Conservation (phyloP, 441 rosid genomes). For the Melianthus villosus region DNA sequence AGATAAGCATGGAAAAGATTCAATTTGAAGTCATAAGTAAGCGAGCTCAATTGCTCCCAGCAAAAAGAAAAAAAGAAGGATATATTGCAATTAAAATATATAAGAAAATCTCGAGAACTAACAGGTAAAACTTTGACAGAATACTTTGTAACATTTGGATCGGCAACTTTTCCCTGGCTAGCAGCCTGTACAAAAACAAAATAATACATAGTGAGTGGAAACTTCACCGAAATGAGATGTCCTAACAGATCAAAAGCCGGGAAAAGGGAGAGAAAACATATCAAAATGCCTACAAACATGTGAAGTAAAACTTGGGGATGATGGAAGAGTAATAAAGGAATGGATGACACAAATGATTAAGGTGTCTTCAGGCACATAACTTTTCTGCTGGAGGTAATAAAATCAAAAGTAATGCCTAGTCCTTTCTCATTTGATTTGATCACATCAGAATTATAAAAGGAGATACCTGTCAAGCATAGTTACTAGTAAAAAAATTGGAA, state of each 20-base stretch:
- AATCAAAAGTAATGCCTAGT: no score
- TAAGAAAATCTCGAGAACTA: slow-evolving; percentile 18
- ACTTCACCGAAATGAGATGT: background rate
- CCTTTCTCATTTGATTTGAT: no score
- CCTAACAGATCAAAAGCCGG: background rate
- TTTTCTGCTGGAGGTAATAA: no score
- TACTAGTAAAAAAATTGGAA: no score
- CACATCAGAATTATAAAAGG: no score
- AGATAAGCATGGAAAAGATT: background rate
- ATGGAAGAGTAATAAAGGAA: background rate
- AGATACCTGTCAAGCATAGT: no score
- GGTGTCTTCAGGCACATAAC: background rate
- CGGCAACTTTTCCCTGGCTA: slow-evolving; percentile 39
- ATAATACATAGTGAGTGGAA: slow-evolving; percentile 2
- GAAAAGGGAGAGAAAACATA: background rate
- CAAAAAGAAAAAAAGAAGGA: background rate
- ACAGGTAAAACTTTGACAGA: slow-evolving; percentile 79
- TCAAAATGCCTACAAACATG: background rate
- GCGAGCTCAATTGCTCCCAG: background rate
- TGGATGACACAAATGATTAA: background rate
- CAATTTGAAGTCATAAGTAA: background rate
- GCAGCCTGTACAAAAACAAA: slow-evolving; percentile 34
- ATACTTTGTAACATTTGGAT: slow-evolving; percentile 50
- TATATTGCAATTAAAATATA: background rate
- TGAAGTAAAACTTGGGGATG: background rate